Evolutionary conservation across 164 flowering plant genomes (phyloP), one percentile per base, ranked within the genome.

Genomic region (Liquidambar formosana): DNA sequence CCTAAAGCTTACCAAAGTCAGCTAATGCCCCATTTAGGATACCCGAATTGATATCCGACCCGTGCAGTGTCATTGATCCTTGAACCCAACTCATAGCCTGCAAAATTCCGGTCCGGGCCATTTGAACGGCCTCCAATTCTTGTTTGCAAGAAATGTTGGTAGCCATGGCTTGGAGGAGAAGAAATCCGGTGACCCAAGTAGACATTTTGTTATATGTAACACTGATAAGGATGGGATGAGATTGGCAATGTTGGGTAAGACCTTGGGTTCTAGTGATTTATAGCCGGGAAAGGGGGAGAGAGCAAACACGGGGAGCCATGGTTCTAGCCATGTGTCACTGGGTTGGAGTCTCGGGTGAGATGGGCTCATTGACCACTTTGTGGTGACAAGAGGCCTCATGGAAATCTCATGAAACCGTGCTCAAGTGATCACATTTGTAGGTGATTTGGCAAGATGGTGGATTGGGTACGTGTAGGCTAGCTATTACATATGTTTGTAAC

Each of bases 1-100:
- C 82, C 57, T 89, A 87, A 5, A 89, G 83, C 76, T 68, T 71
- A 2, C 41, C 78, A 69, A 89, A 89, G 47, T 85, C 91, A 52
- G 41, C 70, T 51, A 77, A 59, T 57, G 82, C 84, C 66, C 43
- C 63, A 16, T 33, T 2, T 15, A 13, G 9, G 23, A 15, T 48
- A 11, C 14, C 38, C 46, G 13, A 14, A 23, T 44, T 33, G 23
- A 22, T 23, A 27, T 44, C 54, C 66, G 27, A 46, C 8, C 52
- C 66, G 11, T 61, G 46, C 25, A 23, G 46, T 21, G 33, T 48
- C 41, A 52, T 6, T n/a, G 67, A 73, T 0, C 67, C 44, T 41
- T 46, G 54, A 59, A 69, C 68, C 80, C 81, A 67, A 2, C 49
- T 58, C 60, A 58, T 54, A 2, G 86, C 82, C 19, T 66, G 56